Percentiles rank a stretch among this genome's conserved stretches.
phyloP scores from a whole-genome alignment of 2,329 filamentous ascomycete genomes.

The Paramyrothecium roridum region DNA sequence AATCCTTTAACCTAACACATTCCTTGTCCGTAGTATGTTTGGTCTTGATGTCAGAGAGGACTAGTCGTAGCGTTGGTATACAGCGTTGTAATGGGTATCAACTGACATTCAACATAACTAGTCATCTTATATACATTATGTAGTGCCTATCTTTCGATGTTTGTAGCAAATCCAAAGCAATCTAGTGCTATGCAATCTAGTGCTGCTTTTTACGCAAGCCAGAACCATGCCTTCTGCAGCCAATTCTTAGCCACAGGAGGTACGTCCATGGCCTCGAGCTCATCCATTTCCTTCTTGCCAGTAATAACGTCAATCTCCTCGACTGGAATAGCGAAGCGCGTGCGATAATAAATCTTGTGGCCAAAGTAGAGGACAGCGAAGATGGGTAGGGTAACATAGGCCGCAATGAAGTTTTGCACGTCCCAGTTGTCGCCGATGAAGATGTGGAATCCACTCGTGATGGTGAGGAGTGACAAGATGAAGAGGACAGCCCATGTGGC shows the following conservation, averaged over 20 bases:
- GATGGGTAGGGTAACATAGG: constrained; percentile 60
- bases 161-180: neutral
- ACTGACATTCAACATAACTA: neutral
- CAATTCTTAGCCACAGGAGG: constrained; percentile 47
- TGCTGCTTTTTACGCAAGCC: constrained; percentile 40
- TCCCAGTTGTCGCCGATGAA: constrained; percentile 68
- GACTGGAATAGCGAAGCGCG: constrained; percentile 36
- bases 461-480: constrained; percentile 56
- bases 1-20: no score
- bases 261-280: constrained; percentile 46
- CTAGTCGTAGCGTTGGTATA: no score
- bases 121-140: neutral
- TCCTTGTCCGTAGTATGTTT: no score
- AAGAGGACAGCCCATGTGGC: constrained; percentile 59
- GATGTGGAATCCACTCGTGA: constrained; percentile 74
- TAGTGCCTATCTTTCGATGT: neutral
- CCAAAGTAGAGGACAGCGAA: constrained; percentile 59
- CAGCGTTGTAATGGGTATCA: neutral
- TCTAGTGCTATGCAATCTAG: neutral
- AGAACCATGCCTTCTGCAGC: constrained; percentile 52
- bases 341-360: constrained; percentile 53
- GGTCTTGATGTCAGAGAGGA: no score
- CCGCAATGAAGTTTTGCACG: constrained; percentile 59
- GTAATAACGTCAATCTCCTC: constrained; percentile 53
- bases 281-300: constrained; percentile 62